Evolutionary conservation across 2,329 filamentous ascomycete genomes (phyloP), one percentile per base, ranked within the genome.

Genomic region (Endothia cerciana): DNA sequence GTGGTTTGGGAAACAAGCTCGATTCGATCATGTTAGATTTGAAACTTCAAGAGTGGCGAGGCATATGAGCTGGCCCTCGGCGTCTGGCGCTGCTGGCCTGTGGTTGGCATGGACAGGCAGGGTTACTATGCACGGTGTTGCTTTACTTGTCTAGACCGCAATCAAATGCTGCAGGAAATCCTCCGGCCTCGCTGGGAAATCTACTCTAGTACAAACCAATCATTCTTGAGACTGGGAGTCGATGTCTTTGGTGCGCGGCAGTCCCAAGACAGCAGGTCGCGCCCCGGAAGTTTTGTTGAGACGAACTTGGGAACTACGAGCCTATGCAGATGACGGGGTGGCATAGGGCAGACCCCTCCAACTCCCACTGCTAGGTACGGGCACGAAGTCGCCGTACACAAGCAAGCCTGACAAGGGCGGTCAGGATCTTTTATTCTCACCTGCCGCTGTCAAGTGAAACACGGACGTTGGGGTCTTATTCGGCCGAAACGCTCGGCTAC

Each of bases 11-110:
- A 61, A 64, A 40, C 47, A 47, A 51, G 45, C 40, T 40, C 30
- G 59, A 58, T 53, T 43, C 36, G 17, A 59, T 63, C 64, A 55
- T 63, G 45, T 60, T 38, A 47, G 38, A 59, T 47, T 55, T 66
- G 55, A 63, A 59, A 60, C 60, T 63, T 47, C n/a, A 19, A 4
- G 53, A 43, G 41, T 55, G 19, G 59, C 36, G 13, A 56, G 19
- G 28, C 28, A 36, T n/a, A 55, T 28, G 28, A 36, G 49, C 17
- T 11, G 17, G n/a, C 19, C 28, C 28, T 55, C 17, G 57, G 36
- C 51, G 51, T 56, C 15, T 53, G 49, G 43, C 33, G 33, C 33
- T 36, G 33, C 33, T 36, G 33, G 13, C 6, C 10, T 7, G 47
- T 30, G 47, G 43, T 40, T 66, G 41, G 43, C 30, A 47, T 66